Base-by-base conservation (phyloP, 495 filamentous ascomycete species). In the Parathielavia hyrcaniae region DNA sequence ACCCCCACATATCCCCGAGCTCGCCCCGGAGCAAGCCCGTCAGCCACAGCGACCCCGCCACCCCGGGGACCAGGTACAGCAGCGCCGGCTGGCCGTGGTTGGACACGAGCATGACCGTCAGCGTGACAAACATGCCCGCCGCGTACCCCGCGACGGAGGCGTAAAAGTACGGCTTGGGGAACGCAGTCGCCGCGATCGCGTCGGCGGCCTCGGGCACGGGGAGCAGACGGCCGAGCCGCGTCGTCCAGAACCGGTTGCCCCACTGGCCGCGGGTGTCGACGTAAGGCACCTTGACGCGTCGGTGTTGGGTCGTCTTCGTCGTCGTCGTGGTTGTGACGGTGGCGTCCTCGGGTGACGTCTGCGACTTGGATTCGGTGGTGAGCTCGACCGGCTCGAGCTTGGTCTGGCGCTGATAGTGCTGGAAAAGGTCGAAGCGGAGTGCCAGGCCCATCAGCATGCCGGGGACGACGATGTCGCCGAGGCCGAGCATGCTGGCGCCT, bases 391-490 rank as follows among this genome's bases (percentile, higher is more conserved):
- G 67, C 49, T 72, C 65, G 12, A 69, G 62, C 43, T 66, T 69
- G 40, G 64, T 69, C 49, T 75, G 64, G 5, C 73, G 74, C 36
- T 86, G 73, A 66, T 97, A 97, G 71, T 86, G 85, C 38, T 88
- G 78, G 68, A 87, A 95, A 1, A 95, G 79, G 70, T 98, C 93
- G 67, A 93, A 97, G 22, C 93, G 86, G 22, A 98, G 78, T 1
- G 91, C 88, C 40, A 96, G 75, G 0, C 82, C 89, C 50, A 97
- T 86, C 76, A 97, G 86, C 65, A 98, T 88, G 5, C 93, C 93
- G 0, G 93, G 93, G n/a, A 98, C 75, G 12, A 96, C 87, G 41
- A 98, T 86, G 67, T 98, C 93, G 38, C 93, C 93, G 14, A 98
- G 79, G 2, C 93, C 93, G 19, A 98, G 83, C 86, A 96, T 95